Conservation (phyloP, 352 stramenopile species). For the Nannochloropsis limnetica region DNA sequence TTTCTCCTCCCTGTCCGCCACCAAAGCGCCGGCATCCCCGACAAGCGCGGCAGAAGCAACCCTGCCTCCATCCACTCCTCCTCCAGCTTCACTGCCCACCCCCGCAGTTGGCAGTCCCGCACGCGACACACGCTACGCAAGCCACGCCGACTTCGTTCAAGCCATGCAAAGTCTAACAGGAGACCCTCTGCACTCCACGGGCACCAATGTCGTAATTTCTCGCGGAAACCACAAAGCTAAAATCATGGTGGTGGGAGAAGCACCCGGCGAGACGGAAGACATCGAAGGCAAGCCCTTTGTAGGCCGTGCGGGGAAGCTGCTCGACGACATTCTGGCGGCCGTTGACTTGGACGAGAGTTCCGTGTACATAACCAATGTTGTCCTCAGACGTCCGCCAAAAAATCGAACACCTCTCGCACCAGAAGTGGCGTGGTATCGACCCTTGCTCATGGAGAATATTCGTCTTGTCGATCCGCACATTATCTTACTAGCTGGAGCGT, state of each 20-base stretch:
- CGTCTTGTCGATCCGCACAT: constrained; percentile 45
- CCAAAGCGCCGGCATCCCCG: neutral
- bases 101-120: neutral
- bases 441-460: constrained; percentile 46
- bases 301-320: constrained; percentile 46
- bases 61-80: neutral
- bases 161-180: constrained; percentile 36
- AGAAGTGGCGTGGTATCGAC: constrained; percentile 46
- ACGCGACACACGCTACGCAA: neutral
- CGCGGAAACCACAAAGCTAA: constrained; percentile 41
- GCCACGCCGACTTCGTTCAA: constrained; percentile 40
- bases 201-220: constrained; percentile 44
- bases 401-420: constrained; percentile 41
- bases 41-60: neutral
- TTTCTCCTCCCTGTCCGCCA: neutral
- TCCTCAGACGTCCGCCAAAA: constrained; percentile 38
- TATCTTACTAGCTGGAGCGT: constrained; percentile 44
- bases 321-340: constrained; percentile 42
- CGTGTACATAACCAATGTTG: constrained; percentile 42
- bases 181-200: constrained; percentile 40
- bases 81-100: neutral
- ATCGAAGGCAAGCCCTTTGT: constrained; percentile 45
- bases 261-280: constrained; percentile 43
- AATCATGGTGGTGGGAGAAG: constrained; percentile 48
- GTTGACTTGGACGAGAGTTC: constrained; percentile 39